phyloP scores from a whole-genome alignment of 495 filamentous ascomycete genomes.

The Alectoria sarmentosa region DNA sequence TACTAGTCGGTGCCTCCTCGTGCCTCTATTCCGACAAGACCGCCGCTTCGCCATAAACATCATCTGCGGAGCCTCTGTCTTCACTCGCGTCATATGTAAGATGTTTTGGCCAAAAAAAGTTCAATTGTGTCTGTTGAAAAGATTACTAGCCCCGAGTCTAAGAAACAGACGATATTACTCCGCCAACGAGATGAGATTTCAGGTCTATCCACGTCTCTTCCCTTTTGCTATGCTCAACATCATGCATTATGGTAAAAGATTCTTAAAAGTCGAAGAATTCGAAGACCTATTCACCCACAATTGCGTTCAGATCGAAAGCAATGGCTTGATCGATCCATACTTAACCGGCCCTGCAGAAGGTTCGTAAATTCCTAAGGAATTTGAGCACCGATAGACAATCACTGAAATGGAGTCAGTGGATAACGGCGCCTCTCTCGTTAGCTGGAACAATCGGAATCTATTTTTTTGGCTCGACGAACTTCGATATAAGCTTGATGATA shows the following conservation, averaged over 20 bases:
- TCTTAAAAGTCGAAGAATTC: background rate
- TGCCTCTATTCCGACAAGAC: too few species aligned
- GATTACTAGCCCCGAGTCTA: background rate
- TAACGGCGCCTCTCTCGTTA: background rate
- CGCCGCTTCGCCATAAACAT: too few species aligned
- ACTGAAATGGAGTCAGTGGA: background rate
- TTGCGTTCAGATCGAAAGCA: background rate
- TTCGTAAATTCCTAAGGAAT: background rate
- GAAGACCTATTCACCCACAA: background rate
- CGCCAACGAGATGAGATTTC: background rate
- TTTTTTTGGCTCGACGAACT: background rate
- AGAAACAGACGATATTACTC: background rate
- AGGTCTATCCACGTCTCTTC: background rate
- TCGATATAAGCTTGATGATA: background rate
- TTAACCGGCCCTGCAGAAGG: background rate
- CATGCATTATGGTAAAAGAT: background rate
- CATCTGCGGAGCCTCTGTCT: too few species aligned
- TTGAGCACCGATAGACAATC: background rate
- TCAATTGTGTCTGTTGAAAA: too few species aligned
- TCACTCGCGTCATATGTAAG: too few species aligned
- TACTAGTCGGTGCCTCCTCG: too few species aligned
- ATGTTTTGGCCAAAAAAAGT: too few species aligned
- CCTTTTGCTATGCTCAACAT: background rate
- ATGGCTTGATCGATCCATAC: constrained; percentile 2
- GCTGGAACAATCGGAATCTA: background rate